Conservation (phyloP, 1,284 basidiomycete species). For the Tylopilus orsonianus region DNA sequence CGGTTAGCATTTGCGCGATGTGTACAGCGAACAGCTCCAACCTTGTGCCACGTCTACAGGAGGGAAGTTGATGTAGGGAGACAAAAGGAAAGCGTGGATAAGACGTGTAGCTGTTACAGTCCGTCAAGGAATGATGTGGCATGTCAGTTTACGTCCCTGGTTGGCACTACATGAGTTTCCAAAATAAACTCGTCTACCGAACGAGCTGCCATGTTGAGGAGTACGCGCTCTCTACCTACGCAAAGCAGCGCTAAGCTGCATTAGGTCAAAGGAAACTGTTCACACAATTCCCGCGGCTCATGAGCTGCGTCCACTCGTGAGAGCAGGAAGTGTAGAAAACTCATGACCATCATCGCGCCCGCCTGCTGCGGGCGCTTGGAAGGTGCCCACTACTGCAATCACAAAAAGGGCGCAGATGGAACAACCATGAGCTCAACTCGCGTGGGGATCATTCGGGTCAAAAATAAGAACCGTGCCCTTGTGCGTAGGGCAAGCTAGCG, state of each 20-base stretch:
- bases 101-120: conserved; percentile 13
- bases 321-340: conserved; percentile 1
- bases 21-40: conserved; percentile 1
- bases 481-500: conserved; percentile 1
- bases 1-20: conserved; percentile 1
- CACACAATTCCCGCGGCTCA: conserved; percentile 11
- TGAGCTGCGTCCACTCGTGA: conserved; percentile 7
- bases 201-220: conserved; percentile 3
- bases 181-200: conserved; percentile 16
- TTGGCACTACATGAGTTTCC: conserved; percentile 11
- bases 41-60: background rate
- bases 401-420: conserved; percentile 19
- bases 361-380: conserved; percentile 4
- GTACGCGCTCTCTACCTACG: conserved; percentile 13
- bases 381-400: conserved; percentile 2
- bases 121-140: conserved; percentile 25
- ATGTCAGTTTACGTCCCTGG: conserved; percentile 28
- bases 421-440: conserved; percentile 6
- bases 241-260: conserved; percentile 13
- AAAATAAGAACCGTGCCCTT: conserved; percentile 7
- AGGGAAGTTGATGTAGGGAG: conserved; percentile 1
- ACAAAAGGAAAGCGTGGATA: conserved; percentile 15
- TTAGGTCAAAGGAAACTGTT: conserved; percentile 9
- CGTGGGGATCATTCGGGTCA: conserved; percentile 7
- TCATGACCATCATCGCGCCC: conserved; percentile 10